phyloP scores from a whole-genome alignment of 1,284 basidiomycete species.

The Tranzscheliella williamsii region DNA sequence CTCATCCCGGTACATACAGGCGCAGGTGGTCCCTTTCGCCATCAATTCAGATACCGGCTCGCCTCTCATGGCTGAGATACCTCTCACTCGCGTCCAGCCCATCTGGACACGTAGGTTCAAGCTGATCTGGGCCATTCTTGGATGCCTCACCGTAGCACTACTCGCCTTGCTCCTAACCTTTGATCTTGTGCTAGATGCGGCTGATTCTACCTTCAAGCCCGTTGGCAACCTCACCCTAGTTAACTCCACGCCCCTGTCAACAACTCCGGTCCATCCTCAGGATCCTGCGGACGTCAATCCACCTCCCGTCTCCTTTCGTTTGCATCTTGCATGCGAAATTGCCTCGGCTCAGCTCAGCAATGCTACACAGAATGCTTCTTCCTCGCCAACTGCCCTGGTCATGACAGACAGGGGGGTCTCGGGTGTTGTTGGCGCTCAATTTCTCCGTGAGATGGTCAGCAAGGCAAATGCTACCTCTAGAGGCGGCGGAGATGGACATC shows the following conservation, averaged over 20 bases:
- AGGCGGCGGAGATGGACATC: slow-evolving; percentile 37
- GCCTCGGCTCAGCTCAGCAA: slow-evolving; percentile 11
- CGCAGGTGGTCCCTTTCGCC: slow-evolving; percentile 21
- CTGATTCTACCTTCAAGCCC: slow-evolving; percentile 36
- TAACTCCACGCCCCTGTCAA: slow-evolving; percentile 18
- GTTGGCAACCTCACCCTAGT: slow-evolving; percentile 36
- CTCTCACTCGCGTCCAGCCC: slow-evolving; percentile 26
- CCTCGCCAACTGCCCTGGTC: slow-evolving; percentile 43
- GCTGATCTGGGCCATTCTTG: slow-evolving; percentile 28
- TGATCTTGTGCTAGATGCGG: slow-evolving; percentile 39
- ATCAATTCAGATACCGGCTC: slow-evolving; percentile 27
- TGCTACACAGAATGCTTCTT: slow-evolving; percentile 2
- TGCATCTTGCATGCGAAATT: slow-evolving; percentile 39
- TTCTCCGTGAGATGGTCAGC: slow-evolving; percentile 45
- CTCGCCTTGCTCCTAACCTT: slow-evolving; percentile 33
- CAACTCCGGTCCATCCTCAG: slow-evolving; percentile 22
- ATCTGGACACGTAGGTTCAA: slow-evolving; percentile 37
- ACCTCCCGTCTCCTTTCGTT: slow-evolving; percentile 31
- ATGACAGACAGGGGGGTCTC: slow-evolving; percentile 43
- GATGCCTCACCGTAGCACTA: slow-evolving; percentile 14
- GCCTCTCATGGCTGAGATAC: slow-evolving; percentile 31
- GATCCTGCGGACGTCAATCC: slow-evolving; percentile 30
- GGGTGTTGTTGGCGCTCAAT: slow-evolving; percentile 33
- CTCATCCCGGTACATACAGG: slow-evolving; percentile 20
- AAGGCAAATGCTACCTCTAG: slow-evolving; percentile 1